A percentile compares a stretch with the other conserved stretches of the same genome.
These are phyloP conservation scores for Viridothelium virens DNA, from an alignment of 495 filamentous ascomycete species.

Conservation along the genomic window DNA sequence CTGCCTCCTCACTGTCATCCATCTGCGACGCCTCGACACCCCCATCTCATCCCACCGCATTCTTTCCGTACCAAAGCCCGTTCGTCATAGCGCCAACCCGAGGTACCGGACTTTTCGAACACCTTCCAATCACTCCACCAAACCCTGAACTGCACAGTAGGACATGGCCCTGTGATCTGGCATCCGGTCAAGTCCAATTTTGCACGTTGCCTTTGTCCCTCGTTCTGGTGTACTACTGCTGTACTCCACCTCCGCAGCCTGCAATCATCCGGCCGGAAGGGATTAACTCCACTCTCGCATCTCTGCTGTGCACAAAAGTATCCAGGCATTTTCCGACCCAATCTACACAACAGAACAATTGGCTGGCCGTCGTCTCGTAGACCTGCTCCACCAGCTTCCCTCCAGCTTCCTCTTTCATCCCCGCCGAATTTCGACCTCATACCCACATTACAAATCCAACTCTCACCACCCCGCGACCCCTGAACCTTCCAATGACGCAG, in stretches of 20 bases:
- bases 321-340: not conserved
- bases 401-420: not conserved
- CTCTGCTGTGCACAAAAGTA: not conserved
- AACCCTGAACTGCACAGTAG: not conserved
- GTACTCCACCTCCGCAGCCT: not conserved
- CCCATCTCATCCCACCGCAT: not conserved
- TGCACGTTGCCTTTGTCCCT: not conserved
- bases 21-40: not conserved
- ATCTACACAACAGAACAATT: not conserved
- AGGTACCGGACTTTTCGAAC: not conserved
- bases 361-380: not conserved
- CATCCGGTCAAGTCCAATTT: not conserved
- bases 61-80: not conserved
- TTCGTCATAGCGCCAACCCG: not conserved
- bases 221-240: not conserved
- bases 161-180: conserved; percentile 11
- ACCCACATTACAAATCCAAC: conserved; percentile 3
- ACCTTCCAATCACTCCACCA: not conserved
- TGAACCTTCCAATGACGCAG: conserved; percentile 29
- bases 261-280: not conserved
- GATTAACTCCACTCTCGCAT: not conserved
- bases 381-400: not conserved
- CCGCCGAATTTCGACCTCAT: not conserved
- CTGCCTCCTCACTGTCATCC: not conserved
- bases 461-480: not conserved